A percentile compares a stretch with the other conserved stretches of the same genome.
Evolutionary conservation across 2,329 filamentous ascomycete species (phyloP).

Genomic region (Leptographium lundbergii): DNA sequence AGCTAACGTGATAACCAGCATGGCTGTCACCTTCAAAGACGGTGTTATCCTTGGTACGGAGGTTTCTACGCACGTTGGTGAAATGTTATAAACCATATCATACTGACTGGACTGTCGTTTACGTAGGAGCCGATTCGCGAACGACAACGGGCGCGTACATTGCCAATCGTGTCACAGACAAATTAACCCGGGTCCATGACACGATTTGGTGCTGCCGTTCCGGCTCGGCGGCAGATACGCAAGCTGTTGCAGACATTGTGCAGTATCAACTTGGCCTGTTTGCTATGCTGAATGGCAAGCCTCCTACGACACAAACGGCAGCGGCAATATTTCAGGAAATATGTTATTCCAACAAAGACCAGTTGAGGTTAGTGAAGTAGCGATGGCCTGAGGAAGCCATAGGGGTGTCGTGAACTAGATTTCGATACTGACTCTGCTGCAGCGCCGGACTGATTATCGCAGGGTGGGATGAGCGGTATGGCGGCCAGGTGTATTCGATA

Average conservation of each 20-base stretch:
- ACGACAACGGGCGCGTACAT: slow-evolving; percentile 98
- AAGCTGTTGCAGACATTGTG: slow-evolving; percentile 95
- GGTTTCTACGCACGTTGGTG: neutral
- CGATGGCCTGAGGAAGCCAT: no score
- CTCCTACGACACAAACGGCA: slow-evolving; percentile 87
- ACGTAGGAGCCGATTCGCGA: slow-evolving; percentile 78
- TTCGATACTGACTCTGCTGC: neutral
- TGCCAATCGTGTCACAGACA: slow-evolving; percentile 97
- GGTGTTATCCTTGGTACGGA: slow-evolving; percentile 74
- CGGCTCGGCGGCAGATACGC: slow-evolving; percentile 92
- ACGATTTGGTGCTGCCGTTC: slow-evolving; percentile 99
- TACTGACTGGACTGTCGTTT: neutral
- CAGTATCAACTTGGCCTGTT: slow-evolving; percentile 94
- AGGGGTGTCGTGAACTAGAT: no score
- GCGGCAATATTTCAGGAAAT: slow-evolving; percentile 96
- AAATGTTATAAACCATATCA: neutral
- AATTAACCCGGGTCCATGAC: slow-evolving; percentile 95
- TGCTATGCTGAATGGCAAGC: slow-evolving; percentile 76
- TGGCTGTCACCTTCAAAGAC: slow-evolving; percentile 98
- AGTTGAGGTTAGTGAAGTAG: slow-evolving; percentile 54
- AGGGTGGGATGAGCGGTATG: slow-evolving; percentile 91
- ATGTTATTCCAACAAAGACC: slow-evolving; percentile 96
- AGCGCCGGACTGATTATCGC: slow-evolving; percentile 97
- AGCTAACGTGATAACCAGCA: slow-evolving; percentile 39
- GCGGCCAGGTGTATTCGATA: slow-evolving; percentile 95